Evolutionary conservation across 805 yeast genomes (phyloP).

Genomic region (Starmerella kuoi): DNA sequence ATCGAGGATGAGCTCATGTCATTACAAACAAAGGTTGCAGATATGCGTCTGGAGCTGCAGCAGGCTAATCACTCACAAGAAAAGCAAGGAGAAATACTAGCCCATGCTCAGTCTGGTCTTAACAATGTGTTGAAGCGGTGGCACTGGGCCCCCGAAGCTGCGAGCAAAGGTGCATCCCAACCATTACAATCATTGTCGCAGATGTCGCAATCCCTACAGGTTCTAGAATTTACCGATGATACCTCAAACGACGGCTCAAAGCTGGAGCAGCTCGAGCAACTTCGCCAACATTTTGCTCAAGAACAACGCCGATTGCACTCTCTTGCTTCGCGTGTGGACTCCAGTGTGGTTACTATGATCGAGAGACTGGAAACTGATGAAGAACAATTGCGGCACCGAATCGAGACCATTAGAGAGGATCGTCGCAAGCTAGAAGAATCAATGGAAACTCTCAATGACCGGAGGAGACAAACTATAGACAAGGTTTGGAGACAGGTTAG

Average conservation of each 20-base stretch:
- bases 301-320: conserved; percentile 13
- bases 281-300: conserved; percentile 6
- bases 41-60: conserved; percentile 15
- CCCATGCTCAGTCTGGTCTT: conserved; percentile 2
- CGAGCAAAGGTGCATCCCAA: conserved; percentile 1
- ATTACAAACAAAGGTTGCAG: conserved; percentile 3
- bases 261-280: conserved; percentile 5
- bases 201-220: background rate
- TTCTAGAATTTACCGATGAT: background rate
- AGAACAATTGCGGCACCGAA: conserved; percentile 12
- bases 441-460: conserved; percentile 66
- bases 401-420: conserved; percentile 40
- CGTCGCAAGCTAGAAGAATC: conserved; percentile 82
- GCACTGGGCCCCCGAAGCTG: conserved; percentile 10
- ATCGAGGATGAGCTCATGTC: conserved; percentile 5
- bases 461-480: conserved; percentile 69
- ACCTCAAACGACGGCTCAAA: background rate
- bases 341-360: conserved; percentile 17
- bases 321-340: conserved; percentile 14
- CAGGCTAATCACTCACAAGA: conserved; percentile 7
- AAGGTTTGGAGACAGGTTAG: conserved; percentile 81
- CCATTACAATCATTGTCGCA: background rate
- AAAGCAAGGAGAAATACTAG: conserved; percentile 1
- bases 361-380: conserved; percentile 19
- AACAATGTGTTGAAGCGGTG: conserved; percentile 6